These are phyloP conservation scores for Eucalyptus curtisii DNA, from an alignment of 345 rosid genomes.

Conservation along the genomic window DNA sequence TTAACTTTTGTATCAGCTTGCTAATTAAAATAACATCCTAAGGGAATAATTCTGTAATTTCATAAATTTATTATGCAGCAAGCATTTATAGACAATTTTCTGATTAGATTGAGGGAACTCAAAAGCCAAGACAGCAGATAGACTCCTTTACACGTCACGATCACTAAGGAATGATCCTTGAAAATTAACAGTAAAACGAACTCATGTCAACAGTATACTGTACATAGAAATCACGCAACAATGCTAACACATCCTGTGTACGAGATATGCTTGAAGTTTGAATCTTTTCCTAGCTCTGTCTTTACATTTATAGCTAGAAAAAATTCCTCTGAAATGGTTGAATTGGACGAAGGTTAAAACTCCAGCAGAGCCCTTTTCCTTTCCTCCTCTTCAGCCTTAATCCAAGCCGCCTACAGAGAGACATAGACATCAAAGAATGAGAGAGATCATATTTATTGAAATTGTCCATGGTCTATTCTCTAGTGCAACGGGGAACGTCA, in stretches of 20 bases:
- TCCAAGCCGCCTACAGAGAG: slow-evolving; percentile 67
- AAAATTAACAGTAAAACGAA: not conserved
- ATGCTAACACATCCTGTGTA: not conserved
- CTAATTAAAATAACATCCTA: not conserved
- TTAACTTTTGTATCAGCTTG: not conserved
- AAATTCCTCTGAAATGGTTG: not conserved
- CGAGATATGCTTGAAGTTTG: not conserved
- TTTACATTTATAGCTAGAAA: not conserved
- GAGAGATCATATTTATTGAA: not conserved
- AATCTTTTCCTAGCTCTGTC: not conserved
- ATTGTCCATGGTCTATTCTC: not conserved
- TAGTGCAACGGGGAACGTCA: not conserved
- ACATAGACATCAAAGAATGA: not conserved
- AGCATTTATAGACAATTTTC: not conserved
- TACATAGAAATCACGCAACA: not conserved
- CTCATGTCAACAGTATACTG: not conserved
- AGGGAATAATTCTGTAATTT: not conserved
- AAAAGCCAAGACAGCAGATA: not conserved
- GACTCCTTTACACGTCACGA: not conserved
- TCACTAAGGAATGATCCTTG: not conserved
- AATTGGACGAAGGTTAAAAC: not conserved
- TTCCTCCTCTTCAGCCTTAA: slow-evolving; percentile 81
- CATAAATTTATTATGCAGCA: not conserved
- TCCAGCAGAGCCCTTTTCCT: slow-evolving; percentile 15
- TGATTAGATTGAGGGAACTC: not conserved